phyloP scores from a whole-genome alignment of 2,329 filamentous ascomycete species.

The Thielaviopsis punctulata region DNA sequence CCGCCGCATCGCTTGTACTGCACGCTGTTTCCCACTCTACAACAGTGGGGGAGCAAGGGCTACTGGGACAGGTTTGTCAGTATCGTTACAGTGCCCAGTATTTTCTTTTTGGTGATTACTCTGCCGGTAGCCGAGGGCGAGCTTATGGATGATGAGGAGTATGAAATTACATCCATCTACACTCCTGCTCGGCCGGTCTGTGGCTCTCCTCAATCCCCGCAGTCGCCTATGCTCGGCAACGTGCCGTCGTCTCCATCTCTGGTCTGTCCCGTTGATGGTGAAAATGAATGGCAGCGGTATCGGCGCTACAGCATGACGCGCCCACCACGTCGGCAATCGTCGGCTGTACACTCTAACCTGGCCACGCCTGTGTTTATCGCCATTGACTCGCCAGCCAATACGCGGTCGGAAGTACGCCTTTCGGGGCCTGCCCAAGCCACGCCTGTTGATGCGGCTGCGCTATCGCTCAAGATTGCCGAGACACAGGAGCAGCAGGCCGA shows the following conservation, averaged over 20 bases:
- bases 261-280: not conserved
- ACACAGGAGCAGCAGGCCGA: not conserved
- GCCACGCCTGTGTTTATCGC: slow-evolving; percentile 19
- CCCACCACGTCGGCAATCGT: slow-evolving; percentile 14
- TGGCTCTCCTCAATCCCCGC: slow-evolving; percentile 21
- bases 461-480: slow-evolving; percentile 7
- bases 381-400: slow-evolving; percentile 14
- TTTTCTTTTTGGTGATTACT: slow-evolving; percentile 78
- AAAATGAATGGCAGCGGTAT: slow-evolving; percentile 40
- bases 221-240: not conserved
- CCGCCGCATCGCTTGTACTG: slow-evolving; percentile 51
- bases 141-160: slow-evolving; percentile 26
- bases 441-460: slow-evolving; percentile 2
- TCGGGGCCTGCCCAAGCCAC: not conserved
- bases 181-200: not conserved
- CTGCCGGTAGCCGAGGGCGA: slow-evolving; percentile 74
- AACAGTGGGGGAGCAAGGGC: slow-evolving; percentile 65
- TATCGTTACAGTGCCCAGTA: slow-evolving; percentile 69
- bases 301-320: slow-evolving; percentile 28
- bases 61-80: slow-evolving; percentile 72
- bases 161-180: not conserved
- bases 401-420: slow-evolving; percentile 6
- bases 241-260: slow-evolving; percentile 21
- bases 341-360: slow-evolving; percentile 16
- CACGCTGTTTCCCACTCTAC: slow-evolving; percentile 76